These are phyloP conservation scores for Jaapia argillacea DNA, from an alignment of 768 basidiomycete species.

Conservation along the genomic window DNA sequence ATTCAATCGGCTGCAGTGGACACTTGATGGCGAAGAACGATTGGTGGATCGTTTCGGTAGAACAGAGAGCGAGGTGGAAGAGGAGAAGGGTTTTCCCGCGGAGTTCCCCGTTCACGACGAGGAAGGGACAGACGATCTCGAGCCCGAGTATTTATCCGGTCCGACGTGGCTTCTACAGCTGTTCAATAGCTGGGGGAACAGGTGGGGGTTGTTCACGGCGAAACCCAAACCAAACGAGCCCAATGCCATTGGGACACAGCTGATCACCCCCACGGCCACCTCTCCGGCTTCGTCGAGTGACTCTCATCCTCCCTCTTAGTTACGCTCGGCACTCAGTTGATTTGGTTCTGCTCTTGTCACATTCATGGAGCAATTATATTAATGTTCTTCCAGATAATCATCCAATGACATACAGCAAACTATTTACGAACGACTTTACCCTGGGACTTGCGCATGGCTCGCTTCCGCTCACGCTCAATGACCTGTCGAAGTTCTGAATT, in stretches of 20 bases:
- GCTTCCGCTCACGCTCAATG: conserved; percentile 73
- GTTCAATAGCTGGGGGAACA: conserved; percentile 70
- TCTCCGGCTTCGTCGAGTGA: too few relatives aligned
- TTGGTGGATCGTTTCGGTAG: conserved; percentile 60
- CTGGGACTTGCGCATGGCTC: conserved; percentile 57
- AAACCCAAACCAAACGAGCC: conserved; percentile 1
- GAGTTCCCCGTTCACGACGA: conserved; percentile 15
- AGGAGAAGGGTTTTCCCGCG: conserved; percentile 37
- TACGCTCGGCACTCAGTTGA: too few relatives aligned
- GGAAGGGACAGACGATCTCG: conserved; percentile 40
- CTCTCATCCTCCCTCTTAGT: too few relatives aligned
- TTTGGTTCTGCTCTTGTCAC: too few relatives aligned
- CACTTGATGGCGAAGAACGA: conserved; percentile 49
- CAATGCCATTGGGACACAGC: not conserved
- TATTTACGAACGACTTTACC: conserved; percentile 50
- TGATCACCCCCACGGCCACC: not conserved
- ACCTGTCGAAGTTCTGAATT: conserved; percentile 23
- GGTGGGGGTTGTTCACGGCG: conserved; percentile 36
- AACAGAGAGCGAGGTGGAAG: conserved; percentile 70
- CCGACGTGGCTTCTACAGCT: conserved; percentile 72
- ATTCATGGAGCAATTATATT: too few relatives aligned
- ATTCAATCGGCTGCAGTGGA: conserved; percentile 63
- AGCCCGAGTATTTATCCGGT: conserved; percentile 47
- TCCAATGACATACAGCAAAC: too few relatives aligned
- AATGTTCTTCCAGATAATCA: too few relatives aligned